A percentile compares a stretch with the other conserved stretches of the same genome.
phyloP scores from a whole-genome alignment of 352 stramenopile species.

The Globisporangium paroecandrum region DNA sequence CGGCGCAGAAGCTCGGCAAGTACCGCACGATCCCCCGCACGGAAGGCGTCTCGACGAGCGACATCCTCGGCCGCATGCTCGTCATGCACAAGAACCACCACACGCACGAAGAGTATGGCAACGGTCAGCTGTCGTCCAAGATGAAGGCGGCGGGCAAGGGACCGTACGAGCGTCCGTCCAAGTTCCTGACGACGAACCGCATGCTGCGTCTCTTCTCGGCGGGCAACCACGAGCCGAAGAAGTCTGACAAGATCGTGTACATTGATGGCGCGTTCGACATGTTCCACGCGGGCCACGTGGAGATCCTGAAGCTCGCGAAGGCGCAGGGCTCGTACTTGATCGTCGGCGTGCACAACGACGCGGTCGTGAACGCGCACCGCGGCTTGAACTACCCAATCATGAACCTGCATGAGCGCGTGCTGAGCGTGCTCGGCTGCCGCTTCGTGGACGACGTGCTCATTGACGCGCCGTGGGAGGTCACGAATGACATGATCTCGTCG shows the following conservation, averaged over 20 bases:
- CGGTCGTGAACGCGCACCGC: constrained; percentile 85
- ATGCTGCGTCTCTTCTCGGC: constrained; percentile 92
- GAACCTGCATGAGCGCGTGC: constrained; percentile 97
- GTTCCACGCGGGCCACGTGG: constrained; percentile 98
- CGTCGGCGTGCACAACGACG: constrained; percentile 96
- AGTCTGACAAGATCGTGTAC: constrained; percentile 94
- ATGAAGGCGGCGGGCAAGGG: constrained; percentile 46
- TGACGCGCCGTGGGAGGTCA: constrained; percentile 94
- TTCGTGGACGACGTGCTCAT: constrained; percentile 99
- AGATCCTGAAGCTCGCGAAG: constrained; percentile 93
- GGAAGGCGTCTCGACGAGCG: constrained; percentile 97
- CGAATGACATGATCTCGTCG: constrained; percentile 95
- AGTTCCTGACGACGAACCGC: constrained; percentile 95
- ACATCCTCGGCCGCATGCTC: constrained; percentile 98
- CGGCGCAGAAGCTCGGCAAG: constrained; percentile 94
- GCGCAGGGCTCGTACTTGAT: constrained; percentile 94
- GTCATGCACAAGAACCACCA: constrained; percentile 95
- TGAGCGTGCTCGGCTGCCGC: constrained; percentile 95
- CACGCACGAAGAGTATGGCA: constrained; percentile 75
- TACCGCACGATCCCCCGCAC: constrained; percentile 96
- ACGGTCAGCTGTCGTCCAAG: constrained; percentile 74
- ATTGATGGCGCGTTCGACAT: constrained; percentile 98
- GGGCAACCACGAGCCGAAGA: constrained; percentile 85
- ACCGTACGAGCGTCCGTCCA: constrained; percentile 74
- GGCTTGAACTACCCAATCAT: constrained; percentile 96